phyloP scores from a whole-genome alignment of 768 basidiomycete species.

The Pisolithus albus region DNA sequence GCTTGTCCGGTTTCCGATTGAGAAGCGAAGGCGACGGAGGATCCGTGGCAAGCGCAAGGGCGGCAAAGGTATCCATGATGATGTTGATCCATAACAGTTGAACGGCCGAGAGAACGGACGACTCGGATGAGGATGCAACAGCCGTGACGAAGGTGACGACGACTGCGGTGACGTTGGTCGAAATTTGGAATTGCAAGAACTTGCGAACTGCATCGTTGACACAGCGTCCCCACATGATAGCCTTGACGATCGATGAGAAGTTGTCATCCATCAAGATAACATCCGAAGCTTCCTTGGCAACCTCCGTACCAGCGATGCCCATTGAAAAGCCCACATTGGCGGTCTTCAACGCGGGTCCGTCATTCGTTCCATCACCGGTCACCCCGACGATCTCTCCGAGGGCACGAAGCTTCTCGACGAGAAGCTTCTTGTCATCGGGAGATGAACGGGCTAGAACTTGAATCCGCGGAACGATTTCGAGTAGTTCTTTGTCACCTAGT shows the following conservation, averaged over 20 bases:
- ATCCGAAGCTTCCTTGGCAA: constrained; percentile 98
- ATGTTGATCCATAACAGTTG: constrained; percentile 99
- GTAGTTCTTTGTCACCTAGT: constrained; percentile 60
- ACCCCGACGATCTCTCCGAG: constrained; percentile 92
- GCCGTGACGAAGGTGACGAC: constrained; percentile 89
- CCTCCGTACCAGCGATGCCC: constrained; percentile 95
- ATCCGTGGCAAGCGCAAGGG: constrained; percentile 94
- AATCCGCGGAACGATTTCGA: constrained; percentile 82
- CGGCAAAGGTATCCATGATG: constrained; percentile 98
- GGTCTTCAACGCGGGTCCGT: constrained; percentile 92
- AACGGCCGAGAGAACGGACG: constrained; percentile 88
- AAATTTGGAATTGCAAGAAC: constrained; percentile 94
- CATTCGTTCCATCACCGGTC: constrained; percentile 97
- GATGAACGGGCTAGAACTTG: constrained; percentile 97
- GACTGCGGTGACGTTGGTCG: constrained; percentile 93
- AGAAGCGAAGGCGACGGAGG: constrained; percentile 78
- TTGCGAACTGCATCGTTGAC: constrained; percentile 98
- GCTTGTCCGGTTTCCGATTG: constrained; percentile 86
- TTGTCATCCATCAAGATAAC: constrained; percentile 99
- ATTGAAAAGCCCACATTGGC: constrained; percentile 97
- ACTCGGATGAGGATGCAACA: constrained; percentile 67
- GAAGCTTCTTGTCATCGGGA: constrained; percentile 91
- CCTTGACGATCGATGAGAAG: constrained; percentile 92
- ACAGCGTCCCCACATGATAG: constrained; percentile 98
- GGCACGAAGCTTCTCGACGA: constrained; percentile 81